Conservation (phyloP, 176 grass and related monocot genomes). For the Alloteropsis semialata region DNA sequence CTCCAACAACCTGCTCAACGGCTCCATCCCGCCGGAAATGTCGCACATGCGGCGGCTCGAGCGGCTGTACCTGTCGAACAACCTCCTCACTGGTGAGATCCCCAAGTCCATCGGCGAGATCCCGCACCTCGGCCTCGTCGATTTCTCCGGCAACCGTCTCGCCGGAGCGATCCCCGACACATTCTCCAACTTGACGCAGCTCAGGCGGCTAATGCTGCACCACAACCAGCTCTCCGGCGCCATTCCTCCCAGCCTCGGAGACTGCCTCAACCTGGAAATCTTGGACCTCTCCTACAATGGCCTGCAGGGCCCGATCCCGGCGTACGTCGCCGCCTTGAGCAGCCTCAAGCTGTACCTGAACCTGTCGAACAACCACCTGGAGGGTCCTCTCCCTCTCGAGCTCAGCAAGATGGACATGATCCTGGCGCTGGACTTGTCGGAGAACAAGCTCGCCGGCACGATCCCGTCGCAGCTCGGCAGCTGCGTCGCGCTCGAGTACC, state of each 20-base stretch:
- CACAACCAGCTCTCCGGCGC: constrained; percentile 30
- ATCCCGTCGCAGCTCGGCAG: constrained; percentile 69
- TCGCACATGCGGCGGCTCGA: constrained; percentile 60
- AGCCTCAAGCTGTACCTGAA: constrained; percentile 79
- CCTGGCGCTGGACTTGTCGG: constrained; percentile 63
- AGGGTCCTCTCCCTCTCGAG: constrained; percentile 58
- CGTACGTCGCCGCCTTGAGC: constrained; percentile 47
- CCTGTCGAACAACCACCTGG: constrained; percentile 66
- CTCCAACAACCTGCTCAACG: constrained; percentile 54
- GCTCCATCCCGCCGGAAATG: constrained; percentile 63
- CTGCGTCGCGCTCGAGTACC: constrained; percentile 77
- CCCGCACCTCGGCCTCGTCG: constrained; percentile 60
- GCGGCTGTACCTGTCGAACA: constrained; percentile 68
- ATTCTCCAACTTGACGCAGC: constrained; percentile 49
- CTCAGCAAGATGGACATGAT: constrained; percentile 89
- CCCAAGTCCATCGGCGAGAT: constrained; percentile 53
- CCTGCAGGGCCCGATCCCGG: constrained; percentile 43
- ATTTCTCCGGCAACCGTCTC: constrained; percentile 56
- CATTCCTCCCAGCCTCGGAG: constrained; percentile 36
- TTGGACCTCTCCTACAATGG: constrained; percentile 73
- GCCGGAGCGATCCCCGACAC: constrained; percentile 31
- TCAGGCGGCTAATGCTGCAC: constrained; percentile 40
- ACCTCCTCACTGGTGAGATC: constrained; percentile 67
- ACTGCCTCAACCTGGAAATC: constrained; percentile 39
- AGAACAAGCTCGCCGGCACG: constrained; percentile 46